A percentile compares a stretch with the other conserved stretches of the same genome.
Conservation (phyloP, 129 eudicot genomes). For the Helianthus tuberosus region DNA sequence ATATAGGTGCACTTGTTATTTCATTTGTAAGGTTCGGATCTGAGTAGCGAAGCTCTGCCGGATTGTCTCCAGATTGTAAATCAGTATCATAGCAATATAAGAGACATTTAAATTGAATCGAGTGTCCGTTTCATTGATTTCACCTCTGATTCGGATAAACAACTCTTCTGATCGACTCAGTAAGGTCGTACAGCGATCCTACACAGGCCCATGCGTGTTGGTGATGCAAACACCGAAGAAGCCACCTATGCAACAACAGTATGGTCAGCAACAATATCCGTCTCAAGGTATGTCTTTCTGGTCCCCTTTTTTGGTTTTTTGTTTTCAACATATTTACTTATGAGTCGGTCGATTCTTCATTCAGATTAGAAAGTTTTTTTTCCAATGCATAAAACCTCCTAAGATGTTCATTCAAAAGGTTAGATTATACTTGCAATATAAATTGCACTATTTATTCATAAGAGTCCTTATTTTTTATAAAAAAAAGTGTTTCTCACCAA, state of each 20-base stretch:
- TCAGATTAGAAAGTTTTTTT: neutral
- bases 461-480: neutral
- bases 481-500: neutral
- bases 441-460: neutral
- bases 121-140: too few relatives aligned
- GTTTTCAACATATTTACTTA: neutral
- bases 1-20: too few relatives aligned
- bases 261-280: constrained; percentile 46
- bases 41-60: too few relatives aligned
- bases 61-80: too few relatives aligned
- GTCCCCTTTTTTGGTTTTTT: neutral
- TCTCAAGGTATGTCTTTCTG: constrained; percentile 63
- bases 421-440: neutral
- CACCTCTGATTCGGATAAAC: too few relatives aligned
- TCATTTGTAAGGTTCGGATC: too few relatives aligned
- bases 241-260: constrained; percentile 53
- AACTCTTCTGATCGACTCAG: too few relatives aligned
- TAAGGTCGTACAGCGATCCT: too few relatives aligned
- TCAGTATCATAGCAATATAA: too few relatives aligned
- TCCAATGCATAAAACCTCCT: neutral
- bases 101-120: too few relatives aligned
- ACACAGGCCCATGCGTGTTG: constrained; percentile 84
- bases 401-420: neutral
- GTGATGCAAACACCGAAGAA: constrained; percentile 88
- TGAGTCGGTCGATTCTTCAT: neutral